Conservation (phyloP, 805 yeast genomes). For the Starmerella apicola region DNA sequence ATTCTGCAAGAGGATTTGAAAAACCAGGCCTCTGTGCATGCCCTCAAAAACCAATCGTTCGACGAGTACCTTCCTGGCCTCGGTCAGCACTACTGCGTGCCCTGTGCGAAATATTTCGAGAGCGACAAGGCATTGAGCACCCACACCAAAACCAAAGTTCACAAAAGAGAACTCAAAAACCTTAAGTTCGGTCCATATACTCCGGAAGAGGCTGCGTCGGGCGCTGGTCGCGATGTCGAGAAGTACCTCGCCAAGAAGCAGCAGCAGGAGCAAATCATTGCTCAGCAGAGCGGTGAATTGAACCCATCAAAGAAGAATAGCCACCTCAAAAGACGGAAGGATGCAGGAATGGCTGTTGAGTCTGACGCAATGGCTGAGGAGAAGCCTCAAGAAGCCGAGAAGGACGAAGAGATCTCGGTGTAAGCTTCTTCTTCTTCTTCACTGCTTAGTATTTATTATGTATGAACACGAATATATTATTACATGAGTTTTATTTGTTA, state of each 20-base stretch:
- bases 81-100: slow-evolving; percentile 89
- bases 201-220: slow-evolving; percentile 80
- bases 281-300: slow-evolving; percentile 5
- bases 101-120: slow-evolving; percentile 87
- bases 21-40: slow-evolving; percentile 46
- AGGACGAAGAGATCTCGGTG: slow-evolving; percentile 9
- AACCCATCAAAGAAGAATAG: background rate
- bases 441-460: background rate
- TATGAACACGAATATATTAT: background rate
- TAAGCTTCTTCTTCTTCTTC: slow-evolving; percentile 1
- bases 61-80: slow-evolving; percentile 89
- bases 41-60: slow-evolving; percentile 56
- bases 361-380: slow-evolving; percentile 4
- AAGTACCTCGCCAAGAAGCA: slow-evolving; percentile 49
- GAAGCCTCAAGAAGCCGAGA: background rate
- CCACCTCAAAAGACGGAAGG: slow-evolving; percentile 6
- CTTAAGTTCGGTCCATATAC: slow-evolving; percentile 73
- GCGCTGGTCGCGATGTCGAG: slow-evolving; percentile 63
- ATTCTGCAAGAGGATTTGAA: slow-evolving; percentile 61
- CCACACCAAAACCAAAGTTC: slow-evolving; percentile 67
- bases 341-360: slow-evolving; percentile 1
- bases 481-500: background rate
- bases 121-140: slow-evolving; percentile 56
- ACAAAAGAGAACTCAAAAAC: slow-evolving; percentile 73
- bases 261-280: slow-evolving; percentile 28